Evolutionary conservation across 192 early-diverging fungal species (phyloP), one percentile per base, ranked within the genome.

Genomic region (Phycomyces blakesleeanus): DNA sequence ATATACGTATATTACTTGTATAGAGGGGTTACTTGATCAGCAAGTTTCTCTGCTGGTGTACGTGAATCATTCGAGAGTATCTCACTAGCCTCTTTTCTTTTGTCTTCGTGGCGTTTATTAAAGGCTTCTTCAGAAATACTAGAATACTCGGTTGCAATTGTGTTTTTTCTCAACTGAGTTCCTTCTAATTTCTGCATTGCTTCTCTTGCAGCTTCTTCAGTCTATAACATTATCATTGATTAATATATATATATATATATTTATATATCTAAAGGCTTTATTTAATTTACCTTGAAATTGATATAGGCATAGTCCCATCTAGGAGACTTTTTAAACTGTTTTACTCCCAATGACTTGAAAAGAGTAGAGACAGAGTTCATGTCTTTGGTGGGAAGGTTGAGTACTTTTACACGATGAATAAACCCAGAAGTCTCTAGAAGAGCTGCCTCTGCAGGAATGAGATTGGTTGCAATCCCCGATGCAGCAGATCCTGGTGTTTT

Each of bases 21-120:
- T 12, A 88, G 68, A 15, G 89, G 87, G 0, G 87, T 91, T 7
- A 89, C 83, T 75, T 91, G 87, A 72, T 90, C 88, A 18, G 78
- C 77, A 24, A 91, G 63, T 40, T 64, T 64, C 68, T 90, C 87
- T 29, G 76, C 59, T 10, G 84, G 81, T 1, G 83, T 78, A 40
- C 80, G 69, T 4, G 59, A 53, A 57, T 86, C 77, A 39, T 63
- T 21, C 12, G 22, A 14, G 2, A 51, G 38, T 4, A 6, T 55
- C 0, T 34, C 12, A 10, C 5, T 24, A 5, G 40, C 8, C 16
- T 7, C 16, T 25, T 68, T 68, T 27, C 49, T 53, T 8, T 61
- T 59, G 0, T 27, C 16, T 21, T 68, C 58, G 12, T 54, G 61
- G 9, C 29, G 21, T 20, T 51, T 18, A 16, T 40, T 21, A 47